A percentile compares a stretch with the other conserved stretches of the same genome.
phyloP scores from a whole-genome alignment of 2,329 filamentous ascomycete genomes.

The Fusarium sororula region DNA sequence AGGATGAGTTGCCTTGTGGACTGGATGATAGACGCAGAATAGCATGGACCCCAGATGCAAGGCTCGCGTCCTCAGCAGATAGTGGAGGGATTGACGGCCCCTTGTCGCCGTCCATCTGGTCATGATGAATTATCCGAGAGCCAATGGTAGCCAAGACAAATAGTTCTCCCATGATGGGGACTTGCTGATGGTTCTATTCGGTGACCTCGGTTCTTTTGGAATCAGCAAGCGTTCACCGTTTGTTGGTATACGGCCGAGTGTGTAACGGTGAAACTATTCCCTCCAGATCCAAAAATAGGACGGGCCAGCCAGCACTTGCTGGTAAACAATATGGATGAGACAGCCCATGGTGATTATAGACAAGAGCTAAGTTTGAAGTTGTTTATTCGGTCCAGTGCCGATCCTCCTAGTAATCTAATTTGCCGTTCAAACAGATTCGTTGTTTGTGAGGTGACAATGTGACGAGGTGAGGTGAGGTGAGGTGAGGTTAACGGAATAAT shows the following conservation, averaged over 20 bases:
- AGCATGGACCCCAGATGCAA: slow-evolving; percentile 17
- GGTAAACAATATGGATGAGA: slow-evolving; percentile 32
- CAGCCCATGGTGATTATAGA: slow-evolving; percentile 6
- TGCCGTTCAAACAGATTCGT: slow-evolving; percentile 7
- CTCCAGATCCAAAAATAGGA: slow-evolving; percentile 17
- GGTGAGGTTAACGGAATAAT: not conserved
- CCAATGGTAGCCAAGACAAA: slow-evolving; percentile 21
- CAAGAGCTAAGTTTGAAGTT: slow-evolving; percentile 2
- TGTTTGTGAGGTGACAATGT: slow-evolving; percentile 7
- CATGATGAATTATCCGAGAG: slow-evolving; percentile 15
- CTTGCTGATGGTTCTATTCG: slow-evolving; percentile 1
- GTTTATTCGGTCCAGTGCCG: slow-evolving; percentile 8
- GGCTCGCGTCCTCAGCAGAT: slow-evolving; percentile 17
- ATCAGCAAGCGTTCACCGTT: not conserved
- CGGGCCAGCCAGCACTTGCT: slow-evolving; percentile 23
- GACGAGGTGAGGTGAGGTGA: slow-evolving; percentile 3
- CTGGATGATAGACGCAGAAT: slow-evolving; percentile 12
- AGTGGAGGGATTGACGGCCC: slow-evolving; percentile 27
- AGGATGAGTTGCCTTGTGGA: slow-evolving; percentile 2
- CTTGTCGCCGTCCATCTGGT: slow-evolving; percentile 10
- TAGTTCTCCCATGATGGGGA: slow-evolving; percentile 2
- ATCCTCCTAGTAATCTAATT: slow-evolving; percentile 33
- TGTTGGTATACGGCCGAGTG: not conserved
- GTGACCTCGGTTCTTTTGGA: slow-evolving; percentile 6
- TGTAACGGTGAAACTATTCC: slow-evolving; percentile 25